phyloP scores from a whole-genome alignment of 805 yeast species.

The Metschnikowia peoriensis region DNA sequence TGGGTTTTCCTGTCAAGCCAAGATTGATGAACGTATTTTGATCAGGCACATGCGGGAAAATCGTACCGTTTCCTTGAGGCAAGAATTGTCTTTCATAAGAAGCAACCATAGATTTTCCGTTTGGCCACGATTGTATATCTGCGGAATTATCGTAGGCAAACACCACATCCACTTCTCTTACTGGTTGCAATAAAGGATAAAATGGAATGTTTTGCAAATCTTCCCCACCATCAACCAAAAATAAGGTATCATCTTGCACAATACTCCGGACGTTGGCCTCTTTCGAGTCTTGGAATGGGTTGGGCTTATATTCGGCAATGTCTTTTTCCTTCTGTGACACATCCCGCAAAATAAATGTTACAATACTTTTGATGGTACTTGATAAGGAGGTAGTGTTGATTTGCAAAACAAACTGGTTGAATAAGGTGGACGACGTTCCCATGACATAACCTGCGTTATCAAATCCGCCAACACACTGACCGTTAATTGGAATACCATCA shows the following conservation, averaged over 20 bases:
- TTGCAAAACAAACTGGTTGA: slow-evolving; percentile 32
- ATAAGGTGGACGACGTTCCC: slow-evolving; percentile 41
- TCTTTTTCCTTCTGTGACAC: slow-evolving; percentile 30
- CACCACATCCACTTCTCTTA: slow-evolving; percentile 38
- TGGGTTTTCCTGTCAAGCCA: slow-evolving; percentile 23
- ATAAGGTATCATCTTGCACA: slow-evolving; percentile 30
- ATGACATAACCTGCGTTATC: slow-evolving; percentile 58
- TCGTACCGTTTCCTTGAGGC: slow-evolving; percentile 25
- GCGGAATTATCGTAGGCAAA: slow-evolving; percentile 41
- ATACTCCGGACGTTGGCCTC: slow-evolving; percentile 21
- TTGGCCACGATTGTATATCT: slow-evolving; percentile 41
- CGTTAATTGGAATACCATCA: slow-evolving; percentile 53
- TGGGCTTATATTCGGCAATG: slow-evolving; percentile 40
- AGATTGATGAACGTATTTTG: slow-evolving; percentile 19
- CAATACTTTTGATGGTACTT: slow-evolving; percentile 23
- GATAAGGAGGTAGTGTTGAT: slow-evolving; percentile 23
- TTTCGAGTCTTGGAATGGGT: slow-evolving; percentile 32
- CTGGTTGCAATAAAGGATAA: slow-evolving; percentile 38
- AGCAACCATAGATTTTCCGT: slow-evolving; percentile 38
- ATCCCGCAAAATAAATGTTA: slow-evolving; percentile 24
- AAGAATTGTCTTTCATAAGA: slow-evolving; percentile 32
- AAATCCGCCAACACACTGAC: slow-evolving; percentile 60
- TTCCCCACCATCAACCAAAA: slow-evolving; percentile 44
- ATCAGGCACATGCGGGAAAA: slow-evolving; percentile 29
- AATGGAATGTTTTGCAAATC: slow-evolving; percentile 43